These are phyloP conservation scores for Chalciporus chontae DNA, from an alignment of 768 basidiomycete genomes.

Conservation along the genomic window DNA sequence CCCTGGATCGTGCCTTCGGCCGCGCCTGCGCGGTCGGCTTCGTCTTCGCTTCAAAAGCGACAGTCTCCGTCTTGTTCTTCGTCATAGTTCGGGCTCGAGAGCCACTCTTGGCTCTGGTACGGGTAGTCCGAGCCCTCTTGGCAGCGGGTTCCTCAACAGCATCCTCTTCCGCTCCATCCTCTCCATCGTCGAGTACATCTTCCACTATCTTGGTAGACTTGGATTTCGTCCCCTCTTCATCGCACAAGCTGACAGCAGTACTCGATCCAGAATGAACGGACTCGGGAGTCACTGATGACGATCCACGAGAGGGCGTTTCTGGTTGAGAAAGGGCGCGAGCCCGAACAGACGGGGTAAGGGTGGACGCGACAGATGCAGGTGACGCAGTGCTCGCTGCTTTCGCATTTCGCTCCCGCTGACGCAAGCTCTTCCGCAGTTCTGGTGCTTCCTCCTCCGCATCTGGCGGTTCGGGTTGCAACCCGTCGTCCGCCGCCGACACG, in stretches of 20 bases:
- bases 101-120: constrained; percentile 22
- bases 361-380: constrained; percentile 28
- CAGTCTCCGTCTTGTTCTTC: constrained; percentile 15
- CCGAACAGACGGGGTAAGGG: constrained; percentile 26
- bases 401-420: constrained; percentile 26
- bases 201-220: constrained; percentile 16
- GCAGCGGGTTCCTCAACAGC: constrained; percentile 6
- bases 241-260: constrained; percentile 32
- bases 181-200: constrained; percentile 12
- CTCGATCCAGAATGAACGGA: constrained; percentile 31
- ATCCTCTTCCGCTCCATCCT: constrained; percentile 15
- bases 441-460: constrained; percentile 20
- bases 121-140: constrained; percentile 20
- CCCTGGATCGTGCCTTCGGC: constrained; percentile 30
- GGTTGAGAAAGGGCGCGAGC: constrained; percentile 19
- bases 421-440: constrained; percentile 28
- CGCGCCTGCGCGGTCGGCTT: constrained; percentile 24
- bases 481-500: constrained; percentile 10
- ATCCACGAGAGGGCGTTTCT: constrained; percentile 21
- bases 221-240: constrained; percentile 22
- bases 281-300: constrained; percentile 23
- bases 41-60: constrained; percentile 15
- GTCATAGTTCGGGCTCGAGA: constrained; percentile 15
- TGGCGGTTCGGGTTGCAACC: constrained; percentile 6
- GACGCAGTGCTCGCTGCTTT: constrained; percentile 17